A percentile compares a stretch with the other conserved stretches of the same genome.
phyloP scores from a whole-genome alignment of 2,329 filamentous ascomycete species.

The Sporothrix schenckii region DNA sequence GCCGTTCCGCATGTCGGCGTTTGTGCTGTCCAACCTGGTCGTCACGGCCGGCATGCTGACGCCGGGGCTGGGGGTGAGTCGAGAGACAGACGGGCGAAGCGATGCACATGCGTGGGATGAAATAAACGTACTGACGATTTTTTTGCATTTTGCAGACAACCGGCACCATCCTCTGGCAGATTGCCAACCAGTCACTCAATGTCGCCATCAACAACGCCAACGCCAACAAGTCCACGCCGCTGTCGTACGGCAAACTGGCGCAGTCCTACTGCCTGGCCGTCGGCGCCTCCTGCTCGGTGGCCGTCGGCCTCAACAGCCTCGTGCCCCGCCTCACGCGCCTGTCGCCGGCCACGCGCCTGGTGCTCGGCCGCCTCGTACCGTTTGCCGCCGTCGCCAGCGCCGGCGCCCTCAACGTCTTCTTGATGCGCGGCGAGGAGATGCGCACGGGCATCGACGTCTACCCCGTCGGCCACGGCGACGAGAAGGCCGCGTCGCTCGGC shows the following conservation, averaged over 20 bases:
- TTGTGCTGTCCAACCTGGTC: slow-evolving; percentile 88
- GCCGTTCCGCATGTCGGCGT: slow-evolving; percentile 96
- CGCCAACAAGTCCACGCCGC: slow-evolving; percentile 93
- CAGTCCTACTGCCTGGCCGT: slow-evolving; percentile 93
- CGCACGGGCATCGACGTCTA: slow-evolving; percentile 89
- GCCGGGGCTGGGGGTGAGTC: slow-evolving; percentile 70
- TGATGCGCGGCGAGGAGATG: slow-evolving; percentile 98
- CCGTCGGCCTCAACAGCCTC: slow-evolving; percentile 84
- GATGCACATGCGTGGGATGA: neutral
- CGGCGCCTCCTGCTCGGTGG: slow-evolving; percentile 89
- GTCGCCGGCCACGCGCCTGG: slow-evolving; percentile 71
- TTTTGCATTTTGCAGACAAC: slow-evolving; percentile 57
- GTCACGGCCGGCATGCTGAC: slow-evolving; percentile 98
- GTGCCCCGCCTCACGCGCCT: slow-evolving; percentile 82
- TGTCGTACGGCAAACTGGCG: slow-evolving; percentile 76
- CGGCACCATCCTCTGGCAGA: slow-evolving; percentile 91
- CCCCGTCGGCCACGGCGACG: slow-evolving; percentile 60
- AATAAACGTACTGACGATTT: slow-evolving; percentile 52
- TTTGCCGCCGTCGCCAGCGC: slow-evolving; percentile 94
- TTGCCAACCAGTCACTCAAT: slow-evolving; percentile 96
- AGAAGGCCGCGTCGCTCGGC: slow-evolving; percentile 71
- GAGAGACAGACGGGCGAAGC: neutral
- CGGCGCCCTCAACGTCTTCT: slow-evolving; percentile 89
- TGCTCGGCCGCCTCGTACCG: slow-evolving; percentile 85
- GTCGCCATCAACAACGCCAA: slow-evolving; percentile 98